These are phyloP conservation scores for Ascochyta rabiei DNA, from an alignment of 2,329 filamentous ascomycete species.

Conservation along the genomic window DNA sequence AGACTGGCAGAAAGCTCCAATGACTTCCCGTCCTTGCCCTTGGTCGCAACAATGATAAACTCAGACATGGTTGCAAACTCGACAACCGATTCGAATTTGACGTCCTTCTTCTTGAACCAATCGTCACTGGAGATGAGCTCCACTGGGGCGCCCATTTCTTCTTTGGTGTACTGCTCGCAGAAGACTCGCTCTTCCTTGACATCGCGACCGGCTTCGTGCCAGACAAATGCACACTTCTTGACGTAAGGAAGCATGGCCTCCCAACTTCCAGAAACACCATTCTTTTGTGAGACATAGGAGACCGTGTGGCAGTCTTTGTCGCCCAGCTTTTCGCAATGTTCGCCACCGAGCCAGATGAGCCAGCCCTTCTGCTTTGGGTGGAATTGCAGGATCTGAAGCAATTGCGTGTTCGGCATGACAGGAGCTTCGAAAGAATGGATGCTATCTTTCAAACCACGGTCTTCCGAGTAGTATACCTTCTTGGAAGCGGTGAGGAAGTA, in stretches of 20 bases:
- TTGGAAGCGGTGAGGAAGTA: slow-evolving; percentile 79
- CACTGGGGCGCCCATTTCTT: slow-evolving; percentile 66
- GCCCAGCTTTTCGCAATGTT: slow-evolving; percentile 66
- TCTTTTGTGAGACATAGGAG: slow-evolving; percentile 78
- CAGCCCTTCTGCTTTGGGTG: slow-evolving; percentile 82
- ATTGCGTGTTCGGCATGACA: slow-evolving; percentile 59
- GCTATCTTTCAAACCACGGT: slow-evolving; percentile 68
- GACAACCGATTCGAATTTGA: slow-evolving; percentile 73
- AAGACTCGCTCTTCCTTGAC: slow-evolving; percentile 68
- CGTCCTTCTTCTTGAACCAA: slow-evolving; percentile 71
- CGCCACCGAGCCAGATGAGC: slow-evolving; percentile 84
- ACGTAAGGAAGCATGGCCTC: slow-evolving; percentile 74
- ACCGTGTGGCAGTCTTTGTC: slow-evolving; percentile 69
- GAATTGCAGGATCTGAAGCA: slow-evolving; percentile 70
- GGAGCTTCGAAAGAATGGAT: slow-evolving; percentile 78
- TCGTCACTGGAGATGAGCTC: slow-evolving; percentile 79
- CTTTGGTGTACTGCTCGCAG: slow-evolving; percentile 67
- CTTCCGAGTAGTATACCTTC: slow-evolving; percentile 77
- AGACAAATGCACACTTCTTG: slow-evolving; percentile 85
- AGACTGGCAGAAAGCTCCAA: slow-evolving; percentile 82
- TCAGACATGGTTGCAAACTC: slow-evolving; percentile 95
- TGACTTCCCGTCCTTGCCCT: slow-evolving; percentile 67
- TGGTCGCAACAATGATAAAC: slow-evolving; percentile 87
- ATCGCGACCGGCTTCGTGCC: slow-evolving; percentile 60
- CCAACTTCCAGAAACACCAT: slow-evolving; percentile 72